Conservation (phyloP, 1,284 basidiomycete species). For the Boletellus deceptivus region DNA sequence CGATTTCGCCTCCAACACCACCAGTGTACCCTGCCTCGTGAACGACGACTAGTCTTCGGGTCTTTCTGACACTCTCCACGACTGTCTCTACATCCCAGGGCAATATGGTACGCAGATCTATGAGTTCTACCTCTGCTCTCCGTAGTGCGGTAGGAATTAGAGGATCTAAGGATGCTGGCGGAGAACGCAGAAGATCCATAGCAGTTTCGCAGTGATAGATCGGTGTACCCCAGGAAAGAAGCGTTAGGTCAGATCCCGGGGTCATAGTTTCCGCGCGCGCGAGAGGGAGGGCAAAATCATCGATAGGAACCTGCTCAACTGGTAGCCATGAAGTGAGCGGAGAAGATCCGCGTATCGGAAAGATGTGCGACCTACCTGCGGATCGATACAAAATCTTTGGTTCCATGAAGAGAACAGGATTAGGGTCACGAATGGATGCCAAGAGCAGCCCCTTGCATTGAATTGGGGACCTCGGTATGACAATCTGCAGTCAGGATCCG, state of each 20-base stretch:
- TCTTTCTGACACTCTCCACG: conserved; percentile 78
- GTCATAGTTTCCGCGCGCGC: conserved; percentile 75
- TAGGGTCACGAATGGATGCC: conserved; percentile 84
- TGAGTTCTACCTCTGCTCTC: conserved; percentile 78
- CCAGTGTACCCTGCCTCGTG: conserved; percentile 87
- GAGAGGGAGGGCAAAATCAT: conserved; percentile 83
- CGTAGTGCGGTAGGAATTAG: conserved; percentile 73
- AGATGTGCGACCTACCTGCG: conserved; percentile 44
- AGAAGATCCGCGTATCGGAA: neutral
- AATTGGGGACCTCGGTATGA: conserved; percentile 89
- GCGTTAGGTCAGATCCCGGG: conserved; percentile 78
- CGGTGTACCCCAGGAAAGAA: conserved; percentile 91
- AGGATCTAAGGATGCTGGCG: conserved; percentile 62
- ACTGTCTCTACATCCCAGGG: conserved; percentile 87
- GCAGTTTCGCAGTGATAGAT: conserved; percentile 88
- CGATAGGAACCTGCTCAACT: conserved; percentile 91
- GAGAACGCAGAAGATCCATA: conserved; percentile 62
- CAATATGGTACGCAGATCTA: conserved; percentile 87
- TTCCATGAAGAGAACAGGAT: conserved; percentile 94
- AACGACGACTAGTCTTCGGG: conserved; percentile 83
- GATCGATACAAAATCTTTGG: conserved; percentile 90
- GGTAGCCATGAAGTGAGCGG: conserved; percentile 17
- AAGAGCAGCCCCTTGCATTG: conserved; percentile 93
- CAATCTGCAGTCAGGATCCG: conserved; percentile 50
- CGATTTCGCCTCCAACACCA: conserved; percentile 85